phyloP scores from a whole-genome alignment of 164 flowering plant species.

The Taxillus chinensis region DNA sequence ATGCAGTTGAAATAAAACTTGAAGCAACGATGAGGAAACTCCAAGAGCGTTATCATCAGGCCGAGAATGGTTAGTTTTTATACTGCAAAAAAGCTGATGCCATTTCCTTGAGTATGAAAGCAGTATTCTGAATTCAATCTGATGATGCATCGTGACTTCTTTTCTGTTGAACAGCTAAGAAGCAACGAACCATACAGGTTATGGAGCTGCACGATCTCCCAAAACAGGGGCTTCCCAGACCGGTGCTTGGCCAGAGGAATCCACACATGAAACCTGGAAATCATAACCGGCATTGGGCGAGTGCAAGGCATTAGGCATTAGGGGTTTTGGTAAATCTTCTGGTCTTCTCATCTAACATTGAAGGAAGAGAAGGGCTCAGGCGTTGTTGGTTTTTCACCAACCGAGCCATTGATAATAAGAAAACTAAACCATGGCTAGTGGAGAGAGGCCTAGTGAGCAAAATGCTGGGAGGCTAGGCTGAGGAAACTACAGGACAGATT shows the following conservation, averaged over 20 bases:
- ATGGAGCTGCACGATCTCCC: slow-evolving; percentile 76
- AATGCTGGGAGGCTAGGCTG: too few species aligned
- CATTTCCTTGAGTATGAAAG: background rate
- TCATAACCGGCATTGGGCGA: background rate
- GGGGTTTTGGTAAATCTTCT: too few species aligned
- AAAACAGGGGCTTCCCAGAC: slow-evolving; percentile 27
- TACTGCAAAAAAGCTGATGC: background rate
- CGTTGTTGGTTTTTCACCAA: too few species aligned
- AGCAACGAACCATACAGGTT: slow-evolving; percentile 66
- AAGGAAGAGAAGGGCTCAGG: too few species aligned
- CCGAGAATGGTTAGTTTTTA: slow-evolving; percentile 48
- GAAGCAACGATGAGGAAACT: slow-evolving; percentile 67
- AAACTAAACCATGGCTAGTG: too few species aligned
- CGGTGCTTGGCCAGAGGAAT: slow-evolving; percentile 22
- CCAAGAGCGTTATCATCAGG: slow-evolving; percentile 72
- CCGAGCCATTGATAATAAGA: too few species aligned
- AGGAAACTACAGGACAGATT: too few species aligned
- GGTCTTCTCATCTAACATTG: too few species aligned
- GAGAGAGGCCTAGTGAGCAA: too few species aligned
- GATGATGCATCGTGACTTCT: background rate
- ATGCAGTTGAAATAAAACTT: slow-evolving; percentile 31
- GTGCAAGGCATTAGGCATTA: background rate
- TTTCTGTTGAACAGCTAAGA: slow-evolving; percentile 56
- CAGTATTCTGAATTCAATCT: background rate
- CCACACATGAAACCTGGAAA: slow-evolving; percentile 33